phyloP scores from a whole-genome alignment of 176 grass and related monocot genomes.

The Oryza glaberrima region DNA sequence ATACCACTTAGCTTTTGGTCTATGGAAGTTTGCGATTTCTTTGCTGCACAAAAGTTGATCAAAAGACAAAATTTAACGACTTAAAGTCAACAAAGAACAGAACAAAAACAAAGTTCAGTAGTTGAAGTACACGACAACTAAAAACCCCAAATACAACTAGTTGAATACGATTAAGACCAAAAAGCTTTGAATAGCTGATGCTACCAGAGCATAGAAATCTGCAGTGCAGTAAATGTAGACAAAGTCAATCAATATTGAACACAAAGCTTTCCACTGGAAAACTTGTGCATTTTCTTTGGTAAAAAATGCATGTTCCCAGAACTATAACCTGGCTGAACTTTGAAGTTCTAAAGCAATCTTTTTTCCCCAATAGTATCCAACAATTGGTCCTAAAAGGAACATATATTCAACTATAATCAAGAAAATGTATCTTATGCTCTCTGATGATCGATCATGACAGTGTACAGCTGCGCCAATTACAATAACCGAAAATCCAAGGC shows the following conservation, averaged over 20 bases:
- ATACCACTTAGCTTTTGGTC: conserved; percentile 93
- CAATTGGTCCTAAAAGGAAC: not conserved
- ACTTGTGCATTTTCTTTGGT: not conserved
- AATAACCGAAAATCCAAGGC: not conserved
- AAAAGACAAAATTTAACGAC: conserved; percentile 21
- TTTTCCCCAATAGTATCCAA: not conserved
- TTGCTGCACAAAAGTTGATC: conserved; percentile 59
- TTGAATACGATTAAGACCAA: conserved; percentile 21
- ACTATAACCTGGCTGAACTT: conserved; percentile 8
- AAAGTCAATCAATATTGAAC: conserved; percentile 4
- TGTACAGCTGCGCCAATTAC: not conserved
- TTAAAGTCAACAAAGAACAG: conserved; percentile 16
- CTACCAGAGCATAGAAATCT: conserved; percentile 1
- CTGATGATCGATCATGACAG: not conserved
- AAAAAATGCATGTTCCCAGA: conserved; percentile 4
- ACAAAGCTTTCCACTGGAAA: not conserved
- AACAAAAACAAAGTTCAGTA: conserved; percentile 24
- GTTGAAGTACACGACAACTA: not conserved
- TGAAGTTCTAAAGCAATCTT: not conserved
- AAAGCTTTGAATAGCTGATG: not conserved
- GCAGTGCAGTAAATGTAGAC: not conserved
- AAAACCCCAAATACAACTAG: conserved; percentile 14
- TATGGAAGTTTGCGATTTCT: conserved; percentile 92
- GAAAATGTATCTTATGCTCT: conserved; percentile 24
- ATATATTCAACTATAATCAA: conserved; percentile 16